Conservation (phyloP, 805 yeast species). For the Clavispora phyllophila region DNA sequence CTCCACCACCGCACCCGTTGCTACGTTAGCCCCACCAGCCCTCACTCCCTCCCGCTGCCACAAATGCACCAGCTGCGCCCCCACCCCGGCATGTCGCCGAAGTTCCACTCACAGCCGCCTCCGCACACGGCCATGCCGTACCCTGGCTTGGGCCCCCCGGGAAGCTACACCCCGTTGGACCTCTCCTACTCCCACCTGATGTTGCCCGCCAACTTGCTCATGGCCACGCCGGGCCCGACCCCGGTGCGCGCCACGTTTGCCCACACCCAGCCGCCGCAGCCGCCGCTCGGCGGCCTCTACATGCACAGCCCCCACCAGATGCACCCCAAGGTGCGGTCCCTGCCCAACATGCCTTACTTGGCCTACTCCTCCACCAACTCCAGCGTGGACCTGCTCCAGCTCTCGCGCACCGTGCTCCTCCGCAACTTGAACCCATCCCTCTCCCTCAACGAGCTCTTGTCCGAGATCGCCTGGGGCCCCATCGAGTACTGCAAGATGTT, state of each 20-base stretch:
- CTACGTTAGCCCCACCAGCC: no score
- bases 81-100: neutral
- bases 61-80: neutral
- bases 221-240: constrained; percentile 17
- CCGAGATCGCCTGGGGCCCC: constrained; percentile 52
- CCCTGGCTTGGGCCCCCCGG: neutral
- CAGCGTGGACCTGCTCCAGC: constrained; percentile 29
- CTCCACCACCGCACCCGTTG: no score
- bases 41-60: no score
- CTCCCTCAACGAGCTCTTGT: constrained; percentile 31
- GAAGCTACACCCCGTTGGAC: constrained; percentile 44
- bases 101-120: neutral
- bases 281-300: neutral
- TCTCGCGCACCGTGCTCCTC: constrained; percentile 34
- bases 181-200: constrained; percentile 54
- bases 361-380: constrained; percentile 12
- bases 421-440: constrained; percentile 23
- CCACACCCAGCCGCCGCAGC: neutral
- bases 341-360: constrained; percentile 12
- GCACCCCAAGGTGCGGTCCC: neutral
- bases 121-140: neutral
- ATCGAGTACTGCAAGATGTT: constrained; percentile 52
- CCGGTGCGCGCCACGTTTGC: constrained; percentile 1
- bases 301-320: neutral
- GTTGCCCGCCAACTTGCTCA: constrained; percentile 57